A percentile compares a stretch with the other conserved stretches of the same genome.
Conservation (phyloP, 2,329 filamentous ascomycete species). For the Chaetomiaceae sp. region DNA sequence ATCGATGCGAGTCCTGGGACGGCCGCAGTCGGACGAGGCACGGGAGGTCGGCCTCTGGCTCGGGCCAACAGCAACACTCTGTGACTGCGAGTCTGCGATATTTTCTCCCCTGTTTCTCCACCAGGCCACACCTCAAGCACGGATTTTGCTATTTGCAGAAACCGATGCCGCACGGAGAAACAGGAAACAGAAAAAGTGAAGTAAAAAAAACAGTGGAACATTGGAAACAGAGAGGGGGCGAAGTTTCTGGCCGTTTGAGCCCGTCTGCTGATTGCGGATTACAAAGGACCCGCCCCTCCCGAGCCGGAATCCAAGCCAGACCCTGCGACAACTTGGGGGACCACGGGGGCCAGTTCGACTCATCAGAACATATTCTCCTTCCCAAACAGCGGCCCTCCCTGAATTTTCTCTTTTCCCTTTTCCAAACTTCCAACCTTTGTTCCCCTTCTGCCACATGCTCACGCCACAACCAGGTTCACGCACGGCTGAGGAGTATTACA, state of each 20-base stretch:
- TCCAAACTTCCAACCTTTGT: not conserved
- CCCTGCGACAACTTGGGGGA: not conserved
- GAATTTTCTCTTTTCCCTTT: slow-evolving; percentile 14
- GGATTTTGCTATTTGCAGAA: slow-evolving; percentile 3
- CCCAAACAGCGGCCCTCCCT: slow-evolving; percentile 2
- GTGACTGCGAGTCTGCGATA: slow-evolving; percentile 12
- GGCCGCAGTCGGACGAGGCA: slow-evolving; percentile 7
- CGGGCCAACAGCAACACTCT: slow-evolving; percentile 9
- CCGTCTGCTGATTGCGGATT: slow-evolving; percentile 7
- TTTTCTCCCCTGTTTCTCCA: slow-evolving; percentile 10
- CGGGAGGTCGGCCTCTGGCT: not conserved
- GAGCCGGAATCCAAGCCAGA: not conserved
- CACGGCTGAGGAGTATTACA: slow-evolving; percentile 61
- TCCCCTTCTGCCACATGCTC: slow-evolving; percentile 31
- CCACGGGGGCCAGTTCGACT: not conserved
- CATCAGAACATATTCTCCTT: not conserved
- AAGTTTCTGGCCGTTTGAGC: slow-evolving; percentile 11
- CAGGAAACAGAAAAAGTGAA: too few species aligned
- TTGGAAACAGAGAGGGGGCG: slow-evolving; percentile 10
- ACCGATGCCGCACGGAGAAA: slow-evolving; percentile 14
- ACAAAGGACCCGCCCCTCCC: slow-evolving; percentile 17
- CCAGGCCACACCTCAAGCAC: not conserved
- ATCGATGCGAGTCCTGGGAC: not conserved
- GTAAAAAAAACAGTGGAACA: too few species aligned
- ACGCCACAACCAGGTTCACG: slow-evolving; percentile 34